phyloP scores from a whole-genome alignment of 2,329 filamentous ascomycete species.

The Fusarium pseudograminearum region DNA sequence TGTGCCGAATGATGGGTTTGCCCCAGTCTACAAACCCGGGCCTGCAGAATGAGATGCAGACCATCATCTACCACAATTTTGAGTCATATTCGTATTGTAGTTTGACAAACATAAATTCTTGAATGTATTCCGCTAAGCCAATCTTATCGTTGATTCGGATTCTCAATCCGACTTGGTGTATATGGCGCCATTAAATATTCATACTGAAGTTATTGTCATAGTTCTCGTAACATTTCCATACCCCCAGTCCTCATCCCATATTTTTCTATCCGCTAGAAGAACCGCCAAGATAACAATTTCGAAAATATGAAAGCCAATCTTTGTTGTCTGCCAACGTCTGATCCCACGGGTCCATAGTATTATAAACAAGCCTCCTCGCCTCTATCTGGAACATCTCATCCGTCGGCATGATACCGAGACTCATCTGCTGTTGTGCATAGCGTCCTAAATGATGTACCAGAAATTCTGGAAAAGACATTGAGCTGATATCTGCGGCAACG shows the following conservation, averaged over 20 bases:
- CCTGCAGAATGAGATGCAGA: not conserved
- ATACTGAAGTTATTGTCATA: not conserved
- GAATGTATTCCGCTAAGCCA: not conserved
- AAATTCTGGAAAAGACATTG: conserved; percentile 30
- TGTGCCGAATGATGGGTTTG: no score
- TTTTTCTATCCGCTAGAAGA: not conserved
- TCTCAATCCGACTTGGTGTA: not conserved
- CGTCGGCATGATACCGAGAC: conserved; percentile 36
- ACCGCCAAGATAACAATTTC: conserved; percentile 14
- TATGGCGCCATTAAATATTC: not conserved
- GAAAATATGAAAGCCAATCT: conserved; percentile 47
- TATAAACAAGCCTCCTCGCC: conserved; percentile 45
- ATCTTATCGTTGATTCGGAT: not conserved
- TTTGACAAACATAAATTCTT: not conserved
- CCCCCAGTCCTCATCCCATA: no score
- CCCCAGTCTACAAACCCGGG: not conserved
- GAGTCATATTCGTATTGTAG: not conserved
- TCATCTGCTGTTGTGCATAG: conserved; percentile 43
- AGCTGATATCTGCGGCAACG: not conserved
- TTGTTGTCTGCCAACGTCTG: conserved; percentile 48
- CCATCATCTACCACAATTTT: not conserved
- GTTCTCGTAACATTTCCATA: not conserved
- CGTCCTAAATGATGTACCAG: conserved; percentile 38
- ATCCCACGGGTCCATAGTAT: conserved; percentile 43
- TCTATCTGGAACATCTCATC: conserved; percentile 49